A percentile compares a stretch with the other conserved stretches of the same genome.
Evolutionary conservation across 2,329 filamentous ascomycete species (phyloP).

Genomic region (Teratosphaeria viscida): DNA sequence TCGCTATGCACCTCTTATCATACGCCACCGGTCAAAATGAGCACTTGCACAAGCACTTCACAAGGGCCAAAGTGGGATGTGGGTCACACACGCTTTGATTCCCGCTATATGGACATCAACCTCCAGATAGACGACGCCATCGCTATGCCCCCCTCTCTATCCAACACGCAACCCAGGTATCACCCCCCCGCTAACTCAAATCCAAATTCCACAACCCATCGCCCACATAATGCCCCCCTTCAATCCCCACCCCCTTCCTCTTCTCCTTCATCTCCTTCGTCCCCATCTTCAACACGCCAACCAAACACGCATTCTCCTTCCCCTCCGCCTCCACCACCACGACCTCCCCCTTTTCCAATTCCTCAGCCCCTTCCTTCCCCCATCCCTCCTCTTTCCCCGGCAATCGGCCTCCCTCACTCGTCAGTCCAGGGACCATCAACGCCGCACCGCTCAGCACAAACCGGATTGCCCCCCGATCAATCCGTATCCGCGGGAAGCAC

Average conservation of each 20-base stretch:
- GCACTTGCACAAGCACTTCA: too few species aligned
- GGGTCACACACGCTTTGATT: too few species aligned
- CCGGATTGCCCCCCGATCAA: constrained; percentile 90
- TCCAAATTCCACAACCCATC: constrained; percentile 82
- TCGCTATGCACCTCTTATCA: neutral
- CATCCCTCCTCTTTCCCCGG: constrained; percentile 45
- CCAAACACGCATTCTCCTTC: constrained; percentile 81
- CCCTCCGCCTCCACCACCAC: constrained; percentile 89
- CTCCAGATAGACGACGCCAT: neutral
- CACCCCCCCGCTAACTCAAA: constrained; percentile 34
- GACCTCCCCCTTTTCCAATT: constrained; percentile 68
- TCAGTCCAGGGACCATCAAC: constrained; percentile 91
- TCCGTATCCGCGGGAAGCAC: constrained; percentile 73
- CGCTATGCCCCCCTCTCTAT: neutral
- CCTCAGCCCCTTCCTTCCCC: constrained; percentile 45
- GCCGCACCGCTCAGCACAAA: constrained; percentile 91
- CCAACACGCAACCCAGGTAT: neutral
- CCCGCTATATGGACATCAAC: neutral
- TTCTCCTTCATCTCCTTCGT: constrained; percentile 89
- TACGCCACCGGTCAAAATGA: neutral
- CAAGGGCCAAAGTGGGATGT: too few species aligned
- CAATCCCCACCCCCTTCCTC: constrained; percentile 88
- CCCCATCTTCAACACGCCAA: constrained; percentile 72
- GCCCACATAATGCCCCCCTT: constrained; percentile 85
- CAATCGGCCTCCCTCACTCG: constrained; percentile 68